phyloP scores from a whole-genome alignment of 2,329 filamentous ascomycete genomes.

The Cordyceps cicadae region DNA sequence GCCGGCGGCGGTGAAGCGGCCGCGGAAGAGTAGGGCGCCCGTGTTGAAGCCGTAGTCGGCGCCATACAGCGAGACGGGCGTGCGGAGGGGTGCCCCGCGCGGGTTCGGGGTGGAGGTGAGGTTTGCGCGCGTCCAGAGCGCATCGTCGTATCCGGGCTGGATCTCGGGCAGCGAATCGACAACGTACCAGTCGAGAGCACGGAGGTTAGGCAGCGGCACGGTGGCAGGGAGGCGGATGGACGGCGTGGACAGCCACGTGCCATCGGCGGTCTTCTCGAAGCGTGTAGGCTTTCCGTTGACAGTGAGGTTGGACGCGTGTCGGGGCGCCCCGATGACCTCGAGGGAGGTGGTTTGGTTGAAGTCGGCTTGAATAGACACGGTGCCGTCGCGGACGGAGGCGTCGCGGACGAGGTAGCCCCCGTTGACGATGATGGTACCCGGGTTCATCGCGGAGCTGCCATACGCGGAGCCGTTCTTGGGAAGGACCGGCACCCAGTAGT shows the following conservation, averaged over 20 bases:
- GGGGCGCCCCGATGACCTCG: constrained; percentile 58
- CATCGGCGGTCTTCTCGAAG: constrained; percentile 31
- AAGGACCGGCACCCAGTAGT: constrained; percentile 58
- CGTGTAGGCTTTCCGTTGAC: constrained; percentile 31
- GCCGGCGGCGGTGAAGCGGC: constrained; percentile 57
- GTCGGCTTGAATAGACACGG: constrained; percentile 59
- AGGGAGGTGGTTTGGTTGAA: constrained; percentile 61
- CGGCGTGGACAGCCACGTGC: constrained; percentile 42
- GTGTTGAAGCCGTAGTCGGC: constrained; percentile 68
- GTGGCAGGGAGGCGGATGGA: constrained; percentile 41
- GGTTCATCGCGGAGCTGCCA: constrained; percentile 28
- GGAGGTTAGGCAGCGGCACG: constrained; percentile 33
- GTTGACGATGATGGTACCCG: constrained; percentile 47
- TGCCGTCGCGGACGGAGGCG: constrained; percentile 45
- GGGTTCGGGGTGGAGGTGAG: constrained; percentile 51
- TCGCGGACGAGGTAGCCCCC: constrained; percentile 58
- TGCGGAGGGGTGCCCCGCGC: constrained; percentile 45
- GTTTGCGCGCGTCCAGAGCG: constrained; percentile 54
- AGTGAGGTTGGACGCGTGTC: constrained; percentile 34
- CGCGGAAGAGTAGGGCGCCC: constrained; percentile 61
- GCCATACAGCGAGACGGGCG: constrained; percentile 58
- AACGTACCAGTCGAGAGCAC: constrained; percentile 56
- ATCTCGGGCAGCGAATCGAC: constrained; percentile 66
- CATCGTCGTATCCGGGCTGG: constrained; percentile 56
- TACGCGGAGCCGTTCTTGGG: constrained; percentile 23